Conservation (phyloP, 495 filamentous ascomycete genomes). For the Neurospora sp. region DNA sequence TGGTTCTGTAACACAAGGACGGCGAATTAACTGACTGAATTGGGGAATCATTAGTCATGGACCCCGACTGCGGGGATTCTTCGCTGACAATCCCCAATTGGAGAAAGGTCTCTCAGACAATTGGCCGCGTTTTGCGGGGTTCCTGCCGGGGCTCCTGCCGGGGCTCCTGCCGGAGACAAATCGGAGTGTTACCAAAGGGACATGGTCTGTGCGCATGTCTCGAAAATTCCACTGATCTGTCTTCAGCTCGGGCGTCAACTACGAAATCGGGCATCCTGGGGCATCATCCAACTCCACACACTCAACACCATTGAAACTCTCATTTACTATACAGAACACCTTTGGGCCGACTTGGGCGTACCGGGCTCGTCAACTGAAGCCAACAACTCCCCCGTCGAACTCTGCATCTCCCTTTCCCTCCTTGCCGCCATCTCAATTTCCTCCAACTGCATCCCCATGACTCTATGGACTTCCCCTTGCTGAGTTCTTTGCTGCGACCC, state of each 20-base stretch:
- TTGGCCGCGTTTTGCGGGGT: background rate
- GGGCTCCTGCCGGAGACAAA: background rate
- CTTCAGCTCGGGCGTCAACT: no score
- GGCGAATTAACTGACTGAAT: background rate
- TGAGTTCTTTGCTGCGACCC: background rate
- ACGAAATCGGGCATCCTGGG: no score
- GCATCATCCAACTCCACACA: background rate
- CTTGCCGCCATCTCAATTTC: constrained; percentile 5
- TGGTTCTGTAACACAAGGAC: background rate
- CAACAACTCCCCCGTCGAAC: background rate
- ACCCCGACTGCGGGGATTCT: background rate
- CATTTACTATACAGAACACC: background rate
- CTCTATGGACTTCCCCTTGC: background rate
- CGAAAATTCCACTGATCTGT: background rate
- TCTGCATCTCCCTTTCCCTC: background rate
- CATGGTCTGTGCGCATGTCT: background rate
- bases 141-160: background rate
- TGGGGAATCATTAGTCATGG: background rate
- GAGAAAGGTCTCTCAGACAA: background rate
- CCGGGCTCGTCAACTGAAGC: background rate
- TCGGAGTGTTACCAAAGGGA: background rate
- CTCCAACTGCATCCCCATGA: constrained; percentile 7
- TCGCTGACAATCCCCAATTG: background rate
- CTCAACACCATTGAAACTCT: background rate
- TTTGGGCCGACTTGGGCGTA: background rate